Evolutionary conservation across 2,329 filamentous ascomycete genomes (phyloP).

Genomic region (Calonectria multiphialidica): DNA sequence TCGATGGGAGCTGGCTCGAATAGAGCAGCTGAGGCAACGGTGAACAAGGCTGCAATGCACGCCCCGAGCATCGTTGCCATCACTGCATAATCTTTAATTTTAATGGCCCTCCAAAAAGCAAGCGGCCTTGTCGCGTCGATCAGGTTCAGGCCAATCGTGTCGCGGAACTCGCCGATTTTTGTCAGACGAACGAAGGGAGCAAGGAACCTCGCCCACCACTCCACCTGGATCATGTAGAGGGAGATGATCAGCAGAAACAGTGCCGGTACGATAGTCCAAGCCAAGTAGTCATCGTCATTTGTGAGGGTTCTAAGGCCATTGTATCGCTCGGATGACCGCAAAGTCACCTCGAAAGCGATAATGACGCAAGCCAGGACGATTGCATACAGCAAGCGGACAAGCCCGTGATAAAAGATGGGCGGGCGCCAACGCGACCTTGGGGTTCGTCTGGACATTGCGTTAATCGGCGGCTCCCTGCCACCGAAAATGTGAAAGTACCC

Average conservation of each 20-base stretch:
- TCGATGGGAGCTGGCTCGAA: conserved; percentile 47
- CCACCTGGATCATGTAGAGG: conserved; percentile 46
- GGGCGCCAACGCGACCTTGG: conserved; percentile 45
- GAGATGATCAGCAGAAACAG: conserved; percentile 45
- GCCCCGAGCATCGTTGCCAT: conserved; percentile 43
- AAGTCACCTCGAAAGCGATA: conserved; percentile 48
- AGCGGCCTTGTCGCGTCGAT: conserved; percentile 45
- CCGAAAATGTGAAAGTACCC: conserved; percentile 45
- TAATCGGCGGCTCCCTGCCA: conserved; percentile 35
- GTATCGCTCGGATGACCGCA: conserved; percentile 45
- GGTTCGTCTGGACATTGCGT: conserved; percentile 24
- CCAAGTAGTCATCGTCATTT: conserved; percentile 45
- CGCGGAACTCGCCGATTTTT: conserved; percentile 41
- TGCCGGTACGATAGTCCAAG: conserved; percentile 52
- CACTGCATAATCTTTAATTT: conserved; percentile 43
- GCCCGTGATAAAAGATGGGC: conserved; percentile 46
- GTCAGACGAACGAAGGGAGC: conserved; percentile 49
- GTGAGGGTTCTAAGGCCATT: conserved; percentile 47
- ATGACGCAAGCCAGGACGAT: conserved; percentile 46
- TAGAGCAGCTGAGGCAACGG: conserved; percentile 47
- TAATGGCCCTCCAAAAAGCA: conserved; percentile 43
- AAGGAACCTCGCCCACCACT: conserved; percentile 48
- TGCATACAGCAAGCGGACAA: conserved; percentile 43
- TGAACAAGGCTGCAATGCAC: conserved; percentile 44
- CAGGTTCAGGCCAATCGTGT: conserved; percentile 48